A percentile compares a stretch with the other conserved stretches of the same genome.
phyloP scores from a whole-genome alignment of 768 basidiomycete genomes.

The Pleurotus eryngii region DNA sequence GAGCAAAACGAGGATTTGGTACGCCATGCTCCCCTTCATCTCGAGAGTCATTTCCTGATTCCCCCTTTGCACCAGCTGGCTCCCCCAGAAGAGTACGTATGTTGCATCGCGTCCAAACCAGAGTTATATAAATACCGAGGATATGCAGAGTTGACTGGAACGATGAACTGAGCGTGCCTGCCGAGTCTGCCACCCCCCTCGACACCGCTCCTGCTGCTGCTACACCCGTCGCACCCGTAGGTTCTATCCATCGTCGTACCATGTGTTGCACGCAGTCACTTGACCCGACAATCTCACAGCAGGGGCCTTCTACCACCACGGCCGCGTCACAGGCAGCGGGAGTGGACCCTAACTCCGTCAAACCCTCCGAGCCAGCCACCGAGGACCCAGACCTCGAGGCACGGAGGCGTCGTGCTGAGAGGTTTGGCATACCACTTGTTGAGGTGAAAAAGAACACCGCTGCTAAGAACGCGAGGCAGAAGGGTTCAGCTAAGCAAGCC shows the following conservation, averaged over 20 bases:
- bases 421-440: conserved; percentile 69
- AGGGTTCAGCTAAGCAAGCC: conserved; percentile 14
- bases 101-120: not conserved
- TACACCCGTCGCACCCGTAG: not conserved
- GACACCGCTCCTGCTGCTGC: conserved; percentile 7
- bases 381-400: conserved; percentile 53
- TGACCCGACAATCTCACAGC: not conserved
- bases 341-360: not conserved
- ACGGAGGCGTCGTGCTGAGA: conserved; percentile 58
- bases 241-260: not conserved
- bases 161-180: conserved; percentile 23
- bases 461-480: conserved; percentile 17
- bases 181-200: conserved; percentile 12
- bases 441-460: conserved; percentile 27
- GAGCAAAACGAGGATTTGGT: conserved; percentile 23
- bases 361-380: conserved; percentile 4
- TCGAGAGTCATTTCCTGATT: conserved; percentile 1
- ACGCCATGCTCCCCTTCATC: not conserved
- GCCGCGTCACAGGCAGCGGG: conserved; percentile 10
- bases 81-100: conserved; percentile 32
- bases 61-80: conserved; percentile 15
- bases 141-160: conserved; percentile 41
- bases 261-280: not conserved
- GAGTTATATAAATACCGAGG: not conserved
- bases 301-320: not conserved